Percentiles rank a stretch among this genome's conserved stretches.
phyloP scores from a whole-genome alignment of 352 stramenopile genomes.

The Thalassiosira ordinaria region DNA sequence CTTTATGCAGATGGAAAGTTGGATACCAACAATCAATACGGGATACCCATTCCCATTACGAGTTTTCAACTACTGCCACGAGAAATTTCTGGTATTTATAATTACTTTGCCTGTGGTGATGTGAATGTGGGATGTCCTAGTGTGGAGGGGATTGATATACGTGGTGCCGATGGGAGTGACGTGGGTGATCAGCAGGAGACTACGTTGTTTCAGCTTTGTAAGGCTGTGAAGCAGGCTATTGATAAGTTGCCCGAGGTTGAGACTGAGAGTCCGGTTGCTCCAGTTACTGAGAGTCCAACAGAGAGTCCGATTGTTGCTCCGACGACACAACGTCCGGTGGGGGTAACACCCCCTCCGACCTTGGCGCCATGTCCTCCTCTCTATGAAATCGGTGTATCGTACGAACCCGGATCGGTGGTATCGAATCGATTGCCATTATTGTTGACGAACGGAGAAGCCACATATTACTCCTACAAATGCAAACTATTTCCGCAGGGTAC shows the following conservation, averaged over 20 bases:
- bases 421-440: constrained; percentile 22
- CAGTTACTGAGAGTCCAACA: neutral
- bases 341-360: neutral
- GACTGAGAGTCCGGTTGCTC: too few relatives aligned
- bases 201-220: constrained; percentile 32
- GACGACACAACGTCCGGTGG: neutral
- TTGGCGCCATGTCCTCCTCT: neutral
- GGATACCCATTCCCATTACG: constrained; percentile 33
- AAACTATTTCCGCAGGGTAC: constrained; percentile 21
- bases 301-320: neutral
- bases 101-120: constrained; percentile 49
- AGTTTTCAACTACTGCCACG: constrained; percentile 26
- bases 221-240: neutral
- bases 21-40: constrained; percentile 35
- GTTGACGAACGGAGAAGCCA: neutral
- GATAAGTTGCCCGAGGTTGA: neutral
- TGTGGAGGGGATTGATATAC: constrained; percentile 43
- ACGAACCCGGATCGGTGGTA: constrained; percentile 25
- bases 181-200: constrained; percentile 1
- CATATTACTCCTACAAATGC: constrained; percentile 42
- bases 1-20: constrained; percentile 3
- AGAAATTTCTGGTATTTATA: constrained; percentile 42
- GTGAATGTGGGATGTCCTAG: constrained; percentile 36
- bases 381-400: constrained; percentile 15
- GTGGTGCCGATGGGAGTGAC: neutral